Evolutionary conservation across 78 protist species (phyloP).

Genomic region (Diacronema lutheri): DNA sequence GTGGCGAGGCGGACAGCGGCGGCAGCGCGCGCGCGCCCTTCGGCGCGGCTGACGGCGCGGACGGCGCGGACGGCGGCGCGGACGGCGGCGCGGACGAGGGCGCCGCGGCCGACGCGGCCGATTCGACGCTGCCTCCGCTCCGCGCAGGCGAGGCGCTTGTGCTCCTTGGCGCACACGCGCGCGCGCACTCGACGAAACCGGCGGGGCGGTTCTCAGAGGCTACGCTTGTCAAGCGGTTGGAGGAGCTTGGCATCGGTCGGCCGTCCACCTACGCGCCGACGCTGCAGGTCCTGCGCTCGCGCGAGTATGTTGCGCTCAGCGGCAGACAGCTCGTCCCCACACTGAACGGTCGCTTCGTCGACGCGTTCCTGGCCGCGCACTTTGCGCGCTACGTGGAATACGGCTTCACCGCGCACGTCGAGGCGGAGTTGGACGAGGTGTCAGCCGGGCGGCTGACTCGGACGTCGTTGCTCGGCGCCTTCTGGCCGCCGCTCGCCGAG

Average conservation of each 20-base stretch:
- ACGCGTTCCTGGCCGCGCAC: not conserved
- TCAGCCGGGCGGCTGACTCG: not conserved
- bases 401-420: constrained; percentile 20
- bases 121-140: not conserved
- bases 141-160: not conserved
- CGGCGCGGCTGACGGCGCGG: not conserved
- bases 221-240: not conserved
- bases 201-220: constrained; percentile 6
- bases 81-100: too few species aligned
- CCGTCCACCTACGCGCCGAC: constrained; percentile 43
- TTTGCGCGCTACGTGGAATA: not conserved
- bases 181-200: constrained; percentile 3
- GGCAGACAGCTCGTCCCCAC: not conserved
- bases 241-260: constrained; percentile 32
- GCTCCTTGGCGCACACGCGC: not conserved
- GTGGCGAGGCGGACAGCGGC: not conserved
- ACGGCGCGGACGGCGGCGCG: not conserved
- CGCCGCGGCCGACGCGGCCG: not conserved
- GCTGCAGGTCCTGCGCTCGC: not conserved
- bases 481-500: not conserved
- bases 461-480: not conserved
- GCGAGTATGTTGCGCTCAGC: not conserved
- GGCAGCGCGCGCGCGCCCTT: not conserved
- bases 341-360: not conserved
- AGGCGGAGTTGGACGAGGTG: not conserved